These are phyloP conservation scores for Xylariaceae sp. DNA, from an alignment of 2,329 filamentous ascomycete species.

Conservation along the genomic window DNA sequence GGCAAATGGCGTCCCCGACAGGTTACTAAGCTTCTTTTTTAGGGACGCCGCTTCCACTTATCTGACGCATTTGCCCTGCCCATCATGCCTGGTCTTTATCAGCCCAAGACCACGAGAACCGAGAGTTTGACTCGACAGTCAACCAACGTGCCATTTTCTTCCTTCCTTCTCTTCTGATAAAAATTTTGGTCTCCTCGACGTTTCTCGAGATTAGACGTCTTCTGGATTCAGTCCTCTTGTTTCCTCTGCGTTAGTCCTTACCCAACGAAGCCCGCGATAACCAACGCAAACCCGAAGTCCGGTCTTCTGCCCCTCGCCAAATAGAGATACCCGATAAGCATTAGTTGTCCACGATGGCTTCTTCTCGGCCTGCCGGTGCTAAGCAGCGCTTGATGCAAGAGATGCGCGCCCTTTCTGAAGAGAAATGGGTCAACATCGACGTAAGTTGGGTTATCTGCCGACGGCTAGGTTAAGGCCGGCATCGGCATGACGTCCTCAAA, in stretches of 20 bases:
- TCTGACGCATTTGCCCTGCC: not conserved
- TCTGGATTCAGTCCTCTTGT: too few species aligned
- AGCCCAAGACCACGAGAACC: too few species aligned
- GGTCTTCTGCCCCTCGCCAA: too few species aligned
- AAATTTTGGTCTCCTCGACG: too few species aligned
- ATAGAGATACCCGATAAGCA: not conserved
- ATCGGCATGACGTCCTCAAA: not conserved
- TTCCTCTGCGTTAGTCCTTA: too few species aligned
- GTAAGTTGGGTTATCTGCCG: constrained; percentile 39
- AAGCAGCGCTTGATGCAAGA: constrained; percentile 88
- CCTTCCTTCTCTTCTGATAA: not conserved
- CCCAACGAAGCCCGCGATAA: too few species aligned
- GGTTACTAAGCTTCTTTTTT: not conserved
- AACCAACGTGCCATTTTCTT: not conserved
- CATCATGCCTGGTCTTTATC: too few species aligned
- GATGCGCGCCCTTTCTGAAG: constrained; percentile 74
- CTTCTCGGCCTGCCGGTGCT: constrained; percentile 38
- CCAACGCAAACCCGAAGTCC: too few species aligned
- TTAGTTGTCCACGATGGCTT: constrained; percentile 19
- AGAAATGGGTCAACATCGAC: constrained; percentile 92
- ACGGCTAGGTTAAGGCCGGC: constrained; percentile 5
- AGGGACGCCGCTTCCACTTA: not conserved
- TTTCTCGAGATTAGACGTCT: too few species aligned
- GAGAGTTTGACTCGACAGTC: too few species aligned
- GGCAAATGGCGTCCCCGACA: not conserved